Conservation (phyloP, 2,329 filamentous ascomycete genomes). For the Epichloe elymi region DNA sequence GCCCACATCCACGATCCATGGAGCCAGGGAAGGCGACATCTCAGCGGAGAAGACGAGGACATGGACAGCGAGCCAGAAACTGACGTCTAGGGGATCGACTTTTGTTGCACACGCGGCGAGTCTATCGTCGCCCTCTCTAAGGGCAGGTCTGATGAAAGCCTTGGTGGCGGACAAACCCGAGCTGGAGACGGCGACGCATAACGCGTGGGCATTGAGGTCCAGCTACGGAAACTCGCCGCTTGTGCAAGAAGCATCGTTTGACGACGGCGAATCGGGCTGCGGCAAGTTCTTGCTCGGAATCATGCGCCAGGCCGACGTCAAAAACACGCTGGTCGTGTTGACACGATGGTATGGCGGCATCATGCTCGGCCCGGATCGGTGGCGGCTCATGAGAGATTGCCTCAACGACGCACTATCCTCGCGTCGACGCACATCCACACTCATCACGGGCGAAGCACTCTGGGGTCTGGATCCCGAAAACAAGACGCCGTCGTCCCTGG, state of each 20-base stretch:
- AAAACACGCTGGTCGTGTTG: constrained; percentile 43
- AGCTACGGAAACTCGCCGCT: constrained; percentile 24
- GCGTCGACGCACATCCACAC: constrained; percentile 24
- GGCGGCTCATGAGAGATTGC: constrained; percentile 47
- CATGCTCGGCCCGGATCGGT: constrained; percentile 48
- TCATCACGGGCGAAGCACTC: constrained; percentile 36
- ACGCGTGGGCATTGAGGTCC: constrained; percentile 36
- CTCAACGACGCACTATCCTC: constrained; percentile 41
- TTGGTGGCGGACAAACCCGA: constrained; percentile 35
- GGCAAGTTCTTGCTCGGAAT: constrained; percentile 42
- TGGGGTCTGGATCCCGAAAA: constrained; percentile 48
- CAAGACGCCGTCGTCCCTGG: constrained; percentile 25
- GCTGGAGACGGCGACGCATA: constrained; percentile 43
- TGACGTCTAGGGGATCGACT: constrained; percentile 39
- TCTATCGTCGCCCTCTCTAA: constrained; percentile 26
- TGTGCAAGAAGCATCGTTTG: constrained; percentile 38
- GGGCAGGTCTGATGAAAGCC: constrained; percentile 29
- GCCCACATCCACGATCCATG: background rate
- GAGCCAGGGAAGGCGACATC: background rate
- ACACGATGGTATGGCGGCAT: constrained; percentile 50
- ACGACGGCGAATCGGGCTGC: constrained; percentile 49
- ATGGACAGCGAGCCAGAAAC: constrained; percentile 39
- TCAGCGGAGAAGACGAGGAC: constrained; percentile 12
- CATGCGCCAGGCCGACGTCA: constrained; percentile 36
- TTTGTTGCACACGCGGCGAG: constrained; percentile 41